These are phyloP conservation scores for Dothideomycetidae sp. DNA, from an alignment of 2,329 filamentous ascomycete species.

Conservation along the genomic window DNA sequence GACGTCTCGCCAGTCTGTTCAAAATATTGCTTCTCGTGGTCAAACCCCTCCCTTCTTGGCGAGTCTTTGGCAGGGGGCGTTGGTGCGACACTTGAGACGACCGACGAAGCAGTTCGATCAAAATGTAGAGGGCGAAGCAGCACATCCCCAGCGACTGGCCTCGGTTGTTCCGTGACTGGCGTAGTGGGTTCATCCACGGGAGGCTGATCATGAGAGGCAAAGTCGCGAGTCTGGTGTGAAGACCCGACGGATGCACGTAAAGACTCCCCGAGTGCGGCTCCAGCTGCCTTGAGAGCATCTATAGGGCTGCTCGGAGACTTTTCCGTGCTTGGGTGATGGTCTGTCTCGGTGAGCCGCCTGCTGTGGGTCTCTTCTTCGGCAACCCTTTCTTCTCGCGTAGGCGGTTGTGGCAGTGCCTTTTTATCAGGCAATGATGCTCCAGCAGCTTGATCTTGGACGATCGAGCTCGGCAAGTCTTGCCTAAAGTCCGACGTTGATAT, in stretches of 20 bases:
- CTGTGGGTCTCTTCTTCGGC: constrained; percentile 2
- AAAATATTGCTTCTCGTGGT: constrained; percentile 23
- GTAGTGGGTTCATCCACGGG: constrained; percentile 12
- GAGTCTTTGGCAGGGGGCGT: constrained; percentile 35
- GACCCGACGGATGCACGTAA: constrained; percentile 28
- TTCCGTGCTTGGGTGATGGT: constrained; percentile 8
- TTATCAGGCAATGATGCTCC: not conserved
- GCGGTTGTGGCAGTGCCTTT: not conserved
- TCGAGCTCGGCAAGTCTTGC: not conserved
- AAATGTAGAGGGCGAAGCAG: constrained; percentile 25
- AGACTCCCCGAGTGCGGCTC: constrained; percentile 34
- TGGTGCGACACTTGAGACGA: constrained; percentile 27
- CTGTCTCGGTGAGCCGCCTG: not conserved
- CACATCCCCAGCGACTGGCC: constrained; percentile 21
- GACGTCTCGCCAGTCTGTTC: constrained; percentile 1
- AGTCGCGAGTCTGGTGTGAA: constrained; percentile 21
- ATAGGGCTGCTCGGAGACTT: constrained; percentile 22
- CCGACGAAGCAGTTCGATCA: constrained; percentile 23
- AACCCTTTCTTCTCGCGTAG: not conserved
- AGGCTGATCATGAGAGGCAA: constrained; percentile 14
- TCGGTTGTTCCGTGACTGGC: constrained; percentile 13
- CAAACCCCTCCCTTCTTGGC: constrained; percentile 14
- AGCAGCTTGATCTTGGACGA: not conserved
- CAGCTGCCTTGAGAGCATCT: constrained; percentile 31
- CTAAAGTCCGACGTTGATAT: constrained; percentile 25